Evolutionary conservation across 2,329 filamentous ascomycete genomes (phyloP).

Genomic region (Aureobasidium melanogenum): DNA sequence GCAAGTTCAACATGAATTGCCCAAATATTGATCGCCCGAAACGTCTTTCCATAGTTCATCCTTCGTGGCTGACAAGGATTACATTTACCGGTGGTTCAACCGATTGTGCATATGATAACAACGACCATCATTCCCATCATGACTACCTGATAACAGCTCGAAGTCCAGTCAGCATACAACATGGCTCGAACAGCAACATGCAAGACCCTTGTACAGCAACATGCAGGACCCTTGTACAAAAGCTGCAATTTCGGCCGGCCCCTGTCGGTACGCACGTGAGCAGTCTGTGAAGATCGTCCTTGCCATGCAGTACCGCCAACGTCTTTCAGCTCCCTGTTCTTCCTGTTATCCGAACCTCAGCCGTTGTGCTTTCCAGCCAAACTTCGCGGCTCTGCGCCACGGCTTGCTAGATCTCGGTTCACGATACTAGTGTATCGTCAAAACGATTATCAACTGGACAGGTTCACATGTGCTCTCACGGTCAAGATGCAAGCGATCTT

Average conservation of each 20-base stretch:
- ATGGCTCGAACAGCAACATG: background rate
- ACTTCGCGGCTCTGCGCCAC: background rate
- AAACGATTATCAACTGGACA: background rate
- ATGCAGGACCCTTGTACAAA: background rate
- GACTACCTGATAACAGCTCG: background rate
- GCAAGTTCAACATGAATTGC: background rate
- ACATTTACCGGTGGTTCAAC: background rate
- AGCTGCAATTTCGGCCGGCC: background rate
- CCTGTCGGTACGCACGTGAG: background rate
- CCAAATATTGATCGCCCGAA: background rate
- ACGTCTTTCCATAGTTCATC: background rate
- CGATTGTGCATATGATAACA: background rate
- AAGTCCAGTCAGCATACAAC: background rate
- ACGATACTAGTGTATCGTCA: background rate
- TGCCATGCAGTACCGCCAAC: background rate
- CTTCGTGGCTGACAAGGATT: background rate
- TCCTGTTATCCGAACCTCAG: background rate
- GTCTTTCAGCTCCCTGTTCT: background rate
- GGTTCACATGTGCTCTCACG: background rate
- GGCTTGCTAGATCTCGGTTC: background rate
- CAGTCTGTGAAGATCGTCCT: background rate
- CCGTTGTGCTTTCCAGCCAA: background rate
- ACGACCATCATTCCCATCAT: background rate
- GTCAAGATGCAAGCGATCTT: background rate
- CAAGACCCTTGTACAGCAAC: background rate